Evolutionary conservation across 148 eudicot species (phyloP), one percentile per base, ranked within the genome.

Genomic region (Camellia granthamiana): DNA sequence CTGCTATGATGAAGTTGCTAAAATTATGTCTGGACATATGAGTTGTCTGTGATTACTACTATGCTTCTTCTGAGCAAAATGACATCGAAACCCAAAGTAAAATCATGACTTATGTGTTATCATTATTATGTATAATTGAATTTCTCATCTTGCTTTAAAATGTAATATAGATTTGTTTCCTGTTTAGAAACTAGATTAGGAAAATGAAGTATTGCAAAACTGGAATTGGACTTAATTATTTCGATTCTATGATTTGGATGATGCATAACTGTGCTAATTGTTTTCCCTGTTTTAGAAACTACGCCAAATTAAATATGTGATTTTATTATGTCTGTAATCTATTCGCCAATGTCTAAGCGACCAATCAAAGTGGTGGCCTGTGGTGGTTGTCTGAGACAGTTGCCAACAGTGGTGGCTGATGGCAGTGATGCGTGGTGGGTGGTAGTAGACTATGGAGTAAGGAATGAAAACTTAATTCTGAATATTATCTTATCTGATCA

Each of bases 21-120:
- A 63, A 71, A 71, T 78, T 84, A 84, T 87, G 89, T 87, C 89
- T 87, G 89, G 89, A 87, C 89, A 73, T 82, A 78, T 87, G 87
- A 84, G 66, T 52, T 76, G 83, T 77, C 77, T 49, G 6, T 82
- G 84, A 82, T 64, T 85, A 72, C 38, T 30, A 74, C 47, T 69
- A 65, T 42, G 68, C 79, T 80, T 66, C 69, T 76, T 77, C 89
- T 84, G 89, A 84, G 89, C 89, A 77, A 59, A 44, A 77, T 16
- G 46, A 14, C 7, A 6, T 49, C 2, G 64, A 16, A 58, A 55
- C 38, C 7, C 3, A 13, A 55, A 12, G 6, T 73, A 16, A 54
- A 64, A 64, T 23, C 42, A 18, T 7, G 13, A 18, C 5, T 60
- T 18, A 3, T 18, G 21, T 18, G 21, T 15, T 49, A 60, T 18